Evolutionary conservation across 2,329 filamentous ascomycete species (phyloP), one percentile per base, ranked within the genome.

Genomic region (Talaromyces verruculosus): DNA sequence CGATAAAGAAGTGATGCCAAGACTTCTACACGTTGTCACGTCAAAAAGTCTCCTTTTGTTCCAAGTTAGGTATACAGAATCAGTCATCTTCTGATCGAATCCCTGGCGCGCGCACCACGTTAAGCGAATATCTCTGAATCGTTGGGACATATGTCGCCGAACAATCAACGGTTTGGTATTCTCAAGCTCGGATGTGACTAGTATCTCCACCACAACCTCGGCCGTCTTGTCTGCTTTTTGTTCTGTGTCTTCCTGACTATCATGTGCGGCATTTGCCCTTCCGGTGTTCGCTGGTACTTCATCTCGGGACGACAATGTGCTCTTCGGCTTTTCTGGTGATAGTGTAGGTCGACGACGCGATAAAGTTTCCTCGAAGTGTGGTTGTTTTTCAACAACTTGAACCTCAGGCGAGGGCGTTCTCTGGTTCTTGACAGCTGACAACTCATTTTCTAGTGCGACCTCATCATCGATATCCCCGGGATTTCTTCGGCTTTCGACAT

Each of bases 11-110:
- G 80, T 79, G 55, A 95, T 84, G 6, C 88, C 88, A 6, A 96
- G 79, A 58, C 85, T 88, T 63, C 84, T 83, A 66, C 91, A 89
- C 1, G 89, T 93, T 5, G 91, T 91, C n/a, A 86, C 85, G 69
- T 91, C 87, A 74, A 90, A 97, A 2, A 97, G 78, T 67, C 87
- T 86, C 66, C 86, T 87, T 30, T 87, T 85, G 68, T 88, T 89
- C 89, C 91, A 97, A 0, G 91, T 95, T 64, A 98, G 84, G 71
- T 95, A 90, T 19, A 96, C 80, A 0, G 82, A 80, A 4, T 84
- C 79, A 1, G 83, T 77, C 28, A 83, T 75, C 2, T 84, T 80
- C 2, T 80, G 77, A 1, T 80, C 76, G 57, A 87, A 84, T 1
- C 75, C 76, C 73, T 93, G 89, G 63, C 84, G 83, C 13, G 81